Base-by-base conservation (phyloP, 2,329 filamentous ascomycete genomes). In the Stemphylium beticola region DNA sequence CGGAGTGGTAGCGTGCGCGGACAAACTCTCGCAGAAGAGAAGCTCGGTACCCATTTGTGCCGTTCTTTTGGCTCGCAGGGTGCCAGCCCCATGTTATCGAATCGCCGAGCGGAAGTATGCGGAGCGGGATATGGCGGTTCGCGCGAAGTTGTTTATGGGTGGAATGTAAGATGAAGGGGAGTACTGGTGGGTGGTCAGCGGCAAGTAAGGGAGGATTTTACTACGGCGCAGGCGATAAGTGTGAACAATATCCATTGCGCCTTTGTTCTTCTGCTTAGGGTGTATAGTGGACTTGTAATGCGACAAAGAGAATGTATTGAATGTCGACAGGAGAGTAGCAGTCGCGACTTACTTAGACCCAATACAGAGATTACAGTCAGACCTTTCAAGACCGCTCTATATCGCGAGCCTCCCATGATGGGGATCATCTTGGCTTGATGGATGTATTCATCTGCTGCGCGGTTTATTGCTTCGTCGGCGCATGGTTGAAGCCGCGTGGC, bases 21-120 rank as follows among this genome's bases (percentile, higher is more conserved):
- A 62, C 39, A 17, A 77, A 68, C 9, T 59, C 33, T 17, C 59
- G 49, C 26, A 62, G 49, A 1, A 78, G 64, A 15, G 63, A 43
- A 3, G 58, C 52, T 24, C 77, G 74, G 51, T 79, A 80, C 6
- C 77, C 76, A 56, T 79, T 57, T 12, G 65, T 79, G 2, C 70
- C 71, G 37, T 57, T 34, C 8, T 55, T 8, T 17, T 37, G 17
- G 65, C 65, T 8, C 31, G 55, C 29, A 36, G 56, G 40, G 49
- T 55, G 42, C 32, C 67, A 76, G 3, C 78, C 78, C 45, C 48
- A 69, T 45, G 67, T 69, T 51, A 68, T 67, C 26, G 60, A 60
- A 57, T 68, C 65, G 34, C 65, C 66, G 24, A 68, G 64, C 4
- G 62, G 66, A 12, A 68, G 62, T 42, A 68, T 64, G 29, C 61